Percentiles rank a stretch among this genome's conserved stretches.
These are phyloP conservation scores for Penicillium mononematosum DNA, from an alignment of 495 filamentous ascomycete species.

Conservation along the genomic window DNA sequence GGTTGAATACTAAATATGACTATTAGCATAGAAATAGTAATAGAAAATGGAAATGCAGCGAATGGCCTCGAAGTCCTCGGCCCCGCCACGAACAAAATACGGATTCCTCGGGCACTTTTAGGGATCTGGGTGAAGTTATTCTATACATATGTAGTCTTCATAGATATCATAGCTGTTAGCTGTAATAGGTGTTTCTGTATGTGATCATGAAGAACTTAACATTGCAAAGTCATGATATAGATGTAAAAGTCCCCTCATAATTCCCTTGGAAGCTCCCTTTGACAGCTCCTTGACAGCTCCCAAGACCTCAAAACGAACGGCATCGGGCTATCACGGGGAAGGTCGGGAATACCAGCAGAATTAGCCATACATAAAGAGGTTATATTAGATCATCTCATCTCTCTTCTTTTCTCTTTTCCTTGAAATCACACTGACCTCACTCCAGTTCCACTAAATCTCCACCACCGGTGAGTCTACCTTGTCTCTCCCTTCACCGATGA, in stretches of 20 bases:
- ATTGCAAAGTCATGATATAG: background rate
- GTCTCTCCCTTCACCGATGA: constrained; percentile 25
- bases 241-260: background rate
- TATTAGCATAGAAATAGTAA: constrained; percentile 4
- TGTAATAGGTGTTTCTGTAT: background rate
- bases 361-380: constrained; percentile 8
- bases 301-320: background rate
- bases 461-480: constrained; percentile 26
- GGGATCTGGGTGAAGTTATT: background rate
- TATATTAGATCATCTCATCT: constrained; percentile 8
- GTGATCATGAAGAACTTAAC: background rate
- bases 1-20: background rate
- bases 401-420: background rate
- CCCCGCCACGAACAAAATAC: constrained; percentile 46
- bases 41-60: constrained; percentile 20
- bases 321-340: constrained; percentile 10
- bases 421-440: constrained; percentile 33
- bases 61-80: constrained; percentile 32
- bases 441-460: constrained; percentile 16
- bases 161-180: background rate
- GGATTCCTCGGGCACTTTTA: constrained; percentile 29
- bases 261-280: background rate
- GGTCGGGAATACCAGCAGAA: constrained; percentile 5
- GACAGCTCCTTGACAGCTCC: background rate
- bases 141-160: background rate